Evolutionary conservation across 2,329 filamentous ascomycete species (phyloP).

Genomic region (Rhytidhysteron rufulum): DNA sequence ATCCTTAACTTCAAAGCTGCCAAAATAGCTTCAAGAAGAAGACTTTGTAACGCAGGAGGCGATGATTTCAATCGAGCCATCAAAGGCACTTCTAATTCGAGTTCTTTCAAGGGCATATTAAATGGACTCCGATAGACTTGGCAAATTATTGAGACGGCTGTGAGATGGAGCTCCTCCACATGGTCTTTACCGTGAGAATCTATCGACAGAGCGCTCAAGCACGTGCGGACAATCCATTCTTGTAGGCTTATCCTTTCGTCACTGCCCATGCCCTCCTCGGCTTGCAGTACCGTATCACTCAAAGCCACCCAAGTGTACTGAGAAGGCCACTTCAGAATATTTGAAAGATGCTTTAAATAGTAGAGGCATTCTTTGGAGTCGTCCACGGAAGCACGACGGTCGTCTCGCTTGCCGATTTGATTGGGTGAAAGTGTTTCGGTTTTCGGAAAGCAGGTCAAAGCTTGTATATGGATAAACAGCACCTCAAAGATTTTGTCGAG

Average conservation of each 20-base stretch:
- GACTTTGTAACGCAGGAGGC: conserved; percentile 66
- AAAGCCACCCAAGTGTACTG: conserved; percentile 68
- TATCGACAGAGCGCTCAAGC: conserved; percentile 58
- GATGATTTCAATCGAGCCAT: conserved; percentile 62
- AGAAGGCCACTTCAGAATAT: conserved; percentile 66
- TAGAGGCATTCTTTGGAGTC: conserved; percentile 76
- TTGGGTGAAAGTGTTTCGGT: conserved; percentile 16
- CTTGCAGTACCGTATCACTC: conserved; percentile 54
- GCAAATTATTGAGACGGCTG: conserved; percentile 60
- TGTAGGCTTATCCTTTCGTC: conserved; percentile 55
- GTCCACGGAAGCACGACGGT: conserved; percentile 37
- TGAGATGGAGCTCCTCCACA: conserved; percentile 65
- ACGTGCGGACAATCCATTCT: conserved; percentile 64
- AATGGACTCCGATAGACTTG: conserved; percentile 65
- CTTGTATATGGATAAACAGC: conserved; percentile 26
- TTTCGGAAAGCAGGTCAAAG: conserved; percentile 21
- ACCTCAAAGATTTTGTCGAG: conserved; percentile 47
- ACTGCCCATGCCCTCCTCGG: conserved; percentile 42
- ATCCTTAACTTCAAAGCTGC: conserved; percentile 63
- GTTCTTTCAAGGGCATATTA: conserved; percentile 54
- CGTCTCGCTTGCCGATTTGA: conserved; percentile 1
- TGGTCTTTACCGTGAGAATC: conserved; percentile 38
- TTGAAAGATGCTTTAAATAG: conserved; percentile 69
- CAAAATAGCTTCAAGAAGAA: conserved; percentile 74
- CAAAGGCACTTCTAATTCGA: conserved; percentile 67